Evolutionary conservation across 495 filamentous ascomycete genomes (phyloP), one percentile per base, ranked within the genome.

Genomic region (Staphylotrichum tortipilum): DNA sequence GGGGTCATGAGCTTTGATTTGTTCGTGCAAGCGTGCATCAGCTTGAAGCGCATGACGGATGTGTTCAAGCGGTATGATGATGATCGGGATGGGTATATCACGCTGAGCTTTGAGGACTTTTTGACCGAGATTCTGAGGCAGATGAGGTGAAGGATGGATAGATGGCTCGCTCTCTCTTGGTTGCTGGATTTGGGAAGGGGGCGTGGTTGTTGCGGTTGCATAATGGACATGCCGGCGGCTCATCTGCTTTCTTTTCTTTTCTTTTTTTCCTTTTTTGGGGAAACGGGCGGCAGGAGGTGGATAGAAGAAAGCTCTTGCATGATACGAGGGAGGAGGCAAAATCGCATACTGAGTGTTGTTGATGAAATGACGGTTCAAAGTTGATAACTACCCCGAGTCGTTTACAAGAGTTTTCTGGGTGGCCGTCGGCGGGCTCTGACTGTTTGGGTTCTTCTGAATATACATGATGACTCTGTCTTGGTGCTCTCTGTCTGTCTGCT

Each of bases 11-110:
- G 84, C 68, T 97, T 98, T 60, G 92, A 98, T 75, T 69, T 98
- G 41, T 98, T 97, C 65, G 92, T 98, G 55, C 92, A 98, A 74
- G 89, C 88, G 24, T 97, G 92, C 64, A 98, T 98, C 60, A 85
- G 80, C 61, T 72, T 98, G 57, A 94, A 95, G 78, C 77, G 94
- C 51, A 96, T 98, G 91, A 98, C 92, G 53, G 92, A 98, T 66
- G 91, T 96, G 17, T 98, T 98, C 66, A 98, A 98, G 81, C 88
- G 86, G 63, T 98, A 97, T 68, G 92, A 98, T 54, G 86, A 94
- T 51, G 92, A 98, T 68, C 80, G 92, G 26, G 92, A 97, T 69
- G 92, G 92, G 28, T 94, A 83, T 61, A 88, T 90, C 46, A 89
- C 84, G 7, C 63, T 90, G 44, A 87, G 84, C 60, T 90, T 90